A percentile compares a stretch with the other conserved stretches of the same genome.
Conservation (phyloP, 257 asterid species). For the Lithospermum erythrorhizon region DNA sequence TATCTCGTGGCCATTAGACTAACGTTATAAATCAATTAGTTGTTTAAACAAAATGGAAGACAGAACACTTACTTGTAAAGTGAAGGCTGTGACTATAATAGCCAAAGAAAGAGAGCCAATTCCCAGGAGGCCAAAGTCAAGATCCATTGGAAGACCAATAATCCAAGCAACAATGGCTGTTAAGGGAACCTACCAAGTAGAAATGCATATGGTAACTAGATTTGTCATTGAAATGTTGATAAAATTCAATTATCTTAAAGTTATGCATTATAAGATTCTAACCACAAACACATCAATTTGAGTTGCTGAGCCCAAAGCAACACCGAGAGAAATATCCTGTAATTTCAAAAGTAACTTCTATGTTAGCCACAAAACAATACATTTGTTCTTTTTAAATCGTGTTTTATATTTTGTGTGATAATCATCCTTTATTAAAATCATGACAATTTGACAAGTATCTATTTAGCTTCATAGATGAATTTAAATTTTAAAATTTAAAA, state of each 20-base stretch:
- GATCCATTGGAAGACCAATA: slow-evolving; percentile 56
- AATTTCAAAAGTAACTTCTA: not conserved
- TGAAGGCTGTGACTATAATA: slow-evolving; percentile 54
- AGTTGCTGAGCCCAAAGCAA: slow-evolving; percentile 37
- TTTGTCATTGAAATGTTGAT: not conserved
- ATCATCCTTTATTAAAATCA: not conserved
- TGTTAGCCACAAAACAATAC: not conserved
- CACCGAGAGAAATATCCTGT: slow-evolving; percentile 35
- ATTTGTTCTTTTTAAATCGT: not conserved
- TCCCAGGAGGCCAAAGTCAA: slow-evolving; percentile 48
- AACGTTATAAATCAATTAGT: too few species aligned
- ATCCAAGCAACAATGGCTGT: slow-evolving; percentile 60
- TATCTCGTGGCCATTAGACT: too few species aligned
- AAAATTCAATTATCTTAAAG: not conserved
- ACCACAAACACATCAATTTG: slow-evolving; percentile 72
- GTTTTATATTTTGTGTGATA: not conserved
- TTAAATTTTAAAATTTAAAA: too few species aligned
- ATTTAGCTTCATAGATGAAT: too few species aligned
- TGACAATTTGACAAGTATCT: too few species aligned
- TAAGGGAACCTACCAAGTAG: slow-evolving; percentile 45
- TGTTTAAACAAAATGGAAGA: too few species aligned
- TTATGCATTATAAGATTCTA: slow-evolving; percentile 3
- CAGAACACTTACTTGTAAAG: slow-evolving; percentile 42
- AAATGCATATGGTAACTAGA: not conserved
- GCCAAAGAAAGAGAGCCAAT: slow-evolving; percentile 58